Percentiles rank a stretch among this genome's conserved stretches.
phyloP scores from a whole-genome alignment of 208 protist species.

The Angomonas deanei region DNA sequence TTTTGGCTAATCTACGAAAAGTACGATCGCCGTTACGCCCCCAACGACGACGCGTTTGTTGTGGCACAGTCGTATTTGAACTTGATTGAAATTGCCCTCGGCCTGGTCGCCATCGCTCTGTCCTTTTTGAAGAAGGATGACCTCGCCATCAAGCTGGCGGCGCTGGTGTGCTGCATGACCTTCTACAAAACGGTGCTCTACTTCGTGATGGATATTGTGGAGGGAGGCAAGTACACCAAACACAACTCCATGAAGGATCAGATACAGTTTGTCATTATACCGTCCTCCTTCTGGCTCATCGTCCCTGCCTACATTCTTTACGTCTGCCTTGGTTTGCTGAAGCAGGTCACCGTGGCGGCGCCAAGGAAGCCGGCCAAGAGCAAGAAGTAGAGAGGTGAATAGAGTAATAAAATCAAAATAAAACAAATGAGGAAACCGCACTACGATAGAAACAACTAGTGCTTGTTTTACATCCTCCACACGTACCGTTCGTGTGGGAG shows the following conservation, averaged over 20 bases:
- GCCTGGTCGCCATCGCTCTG: constrained; percentile 33
- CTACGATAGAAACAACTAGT: too few relatives aligned
- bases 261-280: constrained; percentile 44
- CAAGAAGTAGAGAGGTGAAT: neutral
- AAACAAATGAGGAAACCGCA: too few relatives aligned
- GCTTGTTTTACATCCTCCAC: too few relatives aligned
- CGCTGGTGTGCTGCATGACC: constrained; percentile 61
- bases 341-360: neutral
- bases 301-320: constrained; percentile 37
- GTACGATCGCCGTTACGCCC: constrained; percentile 69
- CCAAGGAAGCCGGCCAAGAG: neutral
- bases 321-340: constrained; percentile 32
- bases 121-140: constrained; percentile 6
- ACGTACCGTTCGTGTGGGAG: too few relatives aligned
- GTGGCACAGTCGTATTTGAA: constrained; percentile 80
- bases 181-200: constrained; percentile 82
- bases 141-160: constrained; percentile 33
- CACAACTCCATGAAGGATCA: constrained; percentile 53
- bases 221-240: constrained; percentile 56
- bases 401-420: neutral
- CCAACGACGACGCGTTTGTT: constrained; percentile 82
- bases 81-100: constrained; percentile 55
- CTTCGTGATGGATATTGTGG: constrained; percentile 51
- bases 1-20: constrained; percentile 64
- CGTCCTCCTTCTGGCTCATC: constrained; percentile 62